Percentiles rank a stretch among this genome's conserved stretches.
Conservation (phyloP, 352 stramenopile genomes). For the Globisporangium ultimum region DNA sequence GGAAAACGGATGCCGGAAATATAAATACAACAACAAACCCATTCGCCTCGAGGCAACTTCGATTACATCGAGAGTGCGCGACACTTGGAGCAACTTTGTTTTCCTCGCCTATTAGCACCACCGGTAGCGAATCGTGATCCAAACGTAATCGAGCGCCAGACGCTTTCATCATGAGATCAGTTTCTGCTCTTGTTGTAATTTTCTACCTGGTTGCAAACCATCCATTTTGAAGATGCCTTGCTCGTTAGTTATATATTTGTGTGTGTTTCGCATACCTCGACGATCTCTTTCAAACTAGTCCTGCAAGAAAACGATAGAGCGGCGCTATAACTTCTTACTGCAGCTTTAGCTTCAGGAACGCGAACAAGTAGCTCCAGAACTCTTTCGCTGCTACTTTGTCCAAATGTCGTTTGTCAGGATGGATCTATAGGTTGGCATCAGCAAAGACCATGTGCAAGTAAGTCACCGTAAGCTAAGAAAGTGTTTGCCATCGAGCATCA, state of each 20-base stretch:
- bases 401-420: slow-evolving; percentile 88
- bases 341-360: slow-evolving; percentile 79
- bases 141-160: background rate
- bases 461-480: too few species aligned
- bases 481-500: too few species aligned
- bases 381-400: slow-evolving; percentile 88
- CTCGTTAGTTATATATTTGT: background rate
- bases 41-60: too few species aligned
- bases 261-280: background rate
- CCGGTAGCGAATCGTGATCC: background rate
- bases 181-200: background rate
- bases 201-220: background rate
- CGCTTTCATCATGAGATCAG: background rate
- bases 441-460: too few species aligned
- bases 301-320: background rate
- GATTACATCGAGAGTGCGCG: too few species aligned
- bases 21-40: background rate
- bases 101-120: slow-evolving; percentile 1
- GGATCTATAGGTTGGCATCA: slow-evolving; percentile 43
- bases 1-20: slow-evolving; percentile 30
- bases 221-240: background rate
- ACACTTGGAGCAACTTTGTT: background rate
- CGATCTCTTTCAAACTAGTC: background rate
- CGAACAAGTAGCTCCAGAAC: slow-evolving; percentile 90
- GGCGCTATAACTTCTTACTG: slow-evolving; percentile 37